Conservation (phyloP, 768 basidiomycete species). For the Boletus rubropictus region DNA sequence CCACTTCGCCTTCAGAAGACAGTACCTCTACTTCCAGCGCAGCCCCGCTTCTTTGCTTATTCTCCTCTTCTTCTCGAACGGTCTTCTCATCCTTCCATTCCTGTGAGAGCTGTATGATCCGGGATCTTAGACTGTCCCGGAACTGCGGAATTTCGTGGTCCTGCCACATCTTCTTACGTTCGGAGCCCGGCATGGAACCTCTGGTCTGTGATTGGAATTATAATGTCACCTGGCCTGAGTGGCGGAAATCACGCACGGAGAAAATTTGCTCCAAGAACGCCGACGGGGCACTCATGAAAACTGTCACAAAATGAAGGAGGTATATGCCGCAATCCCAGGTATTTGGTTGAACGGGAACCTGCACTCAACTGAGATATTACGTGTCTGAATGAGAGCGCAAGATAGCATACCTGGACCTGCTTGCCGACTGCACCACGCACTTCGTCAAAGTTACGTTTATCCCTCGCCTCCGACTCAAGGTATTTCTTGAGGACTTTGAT, state of each 20-base stretch:
- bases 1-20: constrained; percentile 38
- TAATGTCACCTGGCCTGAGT: not conserved
- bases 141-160: constrained; percentile 40
- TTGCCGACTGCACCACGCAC: constrained; percentile 39
- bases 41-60: constrained; percentile 25
- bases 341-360: constrained; percentile 89
- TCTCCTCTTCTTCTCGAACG: constrained; percentile 31
- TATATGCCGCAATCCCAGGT: constrained; percentile 92
- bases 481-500: constrained; percentile 58
- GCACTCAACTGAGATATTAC: constrained; percentile 1
- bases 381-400: not conserved
- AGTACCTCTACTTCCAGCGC: constrained; percentile 13
- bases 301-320: constrained; percentile 78
- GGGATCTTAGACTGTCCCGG: constrained; percentile 40
- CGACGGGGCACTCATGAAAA: constrained; percentile 62
- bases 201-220: constrained; percentile 22
- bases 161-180: constrained; percentile 49
- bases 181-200: constrained; percentile 30
- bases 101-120: constrained; percentile 45
- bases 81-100: constrained; percentile 47
- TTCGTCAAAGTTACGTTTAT: constrained; percentile 51
- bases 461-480: constrained; percentile 68
- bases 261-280: constrained; percentile 47
- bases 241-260: constrained; percentile 13
- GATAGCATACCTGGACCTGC: constrained; percentile 44